phyloP scores from a whole-genome alignment of 2,329 filamentous ascomycete genomes.

The Colletotrichum sp. region DNA sequence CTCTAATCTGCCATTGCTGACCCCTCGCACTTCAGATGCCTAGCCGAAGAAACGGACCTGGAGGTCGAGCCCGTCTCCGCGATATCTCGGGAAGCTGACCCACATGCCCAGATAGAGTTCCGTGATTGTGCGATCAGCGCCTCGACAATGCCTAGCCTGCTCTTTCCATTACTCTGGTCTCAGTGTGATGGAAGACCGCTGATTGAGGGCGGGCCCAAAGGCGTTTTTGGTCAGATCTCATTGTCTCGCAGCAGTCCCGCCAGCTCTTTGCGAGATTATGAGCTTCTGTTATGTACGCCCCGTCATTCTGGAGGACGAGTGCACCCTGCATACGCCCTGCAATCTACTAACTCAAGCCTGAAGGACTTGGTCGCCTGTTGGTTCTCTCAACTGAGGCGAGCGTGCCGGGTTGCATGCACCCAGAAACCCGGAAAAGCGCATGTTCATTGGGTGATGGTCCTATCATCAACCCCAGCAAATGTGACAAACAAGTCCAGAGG shows the following conservation, averaged over 20 bases:
- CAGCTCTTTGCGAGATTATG: background rate
- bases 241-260: background rate
- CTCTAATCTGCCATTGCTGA: background rate
- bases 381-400: background rate
- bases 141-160: background rate
- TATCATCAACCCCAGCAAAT: background rate
- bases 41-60: background rate
- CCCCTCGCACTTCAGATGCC: background rate
- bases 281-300: background rate
- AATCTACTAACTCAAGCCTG: background rate
- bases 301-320: background rate
- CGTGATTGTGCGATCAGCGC: background rate
- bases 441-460: background rate
- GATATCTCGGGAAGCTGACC: background rate
- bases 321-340: background rate
- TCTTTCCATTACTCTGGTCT: background rate
- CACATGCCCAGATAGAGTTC: background rate
- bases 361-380: background rate
- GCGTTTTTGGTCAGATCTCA: background rate
- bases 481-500: background rate
- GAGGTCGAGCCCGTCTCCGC: background rate
- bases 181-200: background rate
- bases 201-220: background rate
- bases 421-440: background rate
- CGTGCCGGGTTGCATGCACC: background rate